Conservation (phyloP, 2,329 filamentous ascomycete species). For the Alternaria brassicae region DNA sequence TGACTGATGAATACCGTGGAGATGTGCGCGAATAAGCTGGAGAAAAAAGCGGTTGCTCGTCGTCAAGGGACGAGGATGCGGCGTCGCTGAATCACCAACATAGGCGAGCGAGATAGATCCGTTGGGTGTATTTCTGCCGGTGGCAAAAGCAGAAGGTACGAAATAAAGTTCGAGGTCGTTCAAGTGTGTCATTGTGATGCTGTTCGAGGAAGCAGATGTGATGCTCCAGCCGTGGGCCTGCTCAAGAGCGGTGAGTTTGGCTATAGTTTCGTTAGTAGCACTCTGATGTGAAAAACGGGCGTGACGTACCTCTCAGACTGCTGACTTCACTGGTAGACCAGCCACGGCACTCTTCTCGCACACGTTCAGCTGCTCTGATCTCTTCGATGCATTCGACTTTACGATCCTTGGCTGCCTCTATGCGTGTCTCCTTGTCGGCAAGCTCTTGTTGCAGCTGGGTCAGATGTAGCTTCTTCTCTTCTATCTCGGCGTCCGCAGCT, state of each 20-base stretch:
- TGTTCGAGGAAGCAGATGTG: constrained; percentile 63
- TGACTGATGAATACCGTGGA: constrained; percentile 67
- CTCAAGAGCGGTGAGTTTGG: constrained; percentile 70
- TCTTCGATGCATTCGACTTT: constrained; percentile 75
- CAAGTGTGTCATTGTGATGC: constrained; percentile 75
- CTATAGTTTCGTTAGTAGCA: constrained; percentile 58
- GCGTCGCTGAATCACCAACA: constrained; percentile 65
- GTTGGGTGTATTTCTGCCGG: constrained; percentile 51
- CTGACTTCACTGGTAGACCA: constrained; percentile 86
- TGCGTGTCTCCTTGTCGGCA: constrained; percentile 68
- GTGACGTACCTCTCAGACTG: constrained; percentile 72
- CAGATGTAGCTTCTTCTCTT: constrained; percentile 72
- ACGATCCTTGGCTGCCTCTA: constrained; percentile 68
- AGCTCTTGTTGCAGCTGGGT: constrained; percentile 71
- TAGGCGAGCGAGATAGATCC: constrained; percentile 72
- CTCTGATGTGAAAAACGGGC: background rate
- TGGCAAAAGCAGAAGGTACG: constrained; percentile 68
- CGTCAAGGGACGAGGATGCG: constrained; percentile 63
- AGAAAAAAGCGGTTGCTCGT: constrained; percentile 78
- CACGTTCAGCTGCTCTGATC: constrained; percentile 81
- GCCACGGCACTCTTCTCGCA: constrained; percentile 86
- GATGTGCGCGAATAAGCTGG: constrained; percentile 71
- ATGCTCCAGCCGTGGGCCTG: constrained; percentile 74
- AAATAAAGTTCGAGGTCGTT: constrained; percentile 77
- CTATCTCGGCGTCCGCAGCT: constrained; percentile 71